These are phyloP conservation scores for Grammothele lineata DNA, from an alignment of 768 basidiomycete species.

Conservation along the genomic window DNA sequence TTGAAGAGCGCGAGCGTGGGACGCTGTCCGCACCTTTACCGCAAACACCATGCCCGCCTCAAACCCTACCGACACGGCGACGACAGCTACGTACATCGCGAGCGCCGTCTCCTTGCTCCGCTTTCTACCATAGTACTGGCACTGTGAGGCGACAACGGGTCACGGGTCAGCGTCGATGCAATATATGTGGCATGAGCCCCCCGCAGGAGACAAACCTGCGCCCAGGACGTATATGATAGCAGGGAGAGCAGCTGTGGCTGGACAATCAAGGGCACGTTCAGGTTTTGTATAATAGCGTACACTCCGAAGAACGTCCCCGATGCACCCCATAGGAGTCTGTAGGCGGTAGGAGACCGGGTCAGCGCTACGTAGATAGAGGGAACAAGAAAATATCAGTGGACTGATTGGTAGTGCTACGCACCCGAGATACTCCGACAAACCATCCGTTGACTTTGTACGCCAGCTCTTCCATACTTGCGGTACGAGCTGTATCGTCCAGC, in stretches of 20 bases:
- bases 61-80: slow-evolving; percentile 47
- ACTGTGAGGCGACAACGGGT: too few species aligned
- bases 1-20: too few species aligned
- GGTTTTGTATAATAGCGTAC: slow-evolving; percentile 58
- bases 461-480: slow-evolving; percentile 75
- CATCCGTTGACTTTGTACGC: slow-evolving; percentile 61
- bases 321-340: slow-evolving; percentile 57
- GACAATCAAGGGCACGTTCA: slow-evolving; percentile 69
- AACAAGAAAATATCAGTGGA: neutral
- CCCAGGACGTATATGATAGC: slow-evolving; percentile 57
- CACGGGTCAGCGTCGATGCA: too few species aligned
- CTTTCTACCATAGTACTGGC: slow-evolving; percentile 54
- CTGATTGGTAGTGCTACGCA: too few species aligned
- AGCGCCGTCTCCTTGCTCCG: slow-evolving; percentile 32
- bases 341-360: neutral
- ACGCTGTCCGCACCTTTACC: slow-evolving; percentile 43
- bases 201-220: slow-evolving; percentile 45
- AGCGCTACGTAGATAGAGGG: too few species aligned
- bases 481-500: slow-evolving; percentile 61
- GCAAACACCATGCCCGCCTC: slow-evolving; percentile 59
- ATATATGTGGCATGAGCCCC: too few species aligned
- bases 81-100: slow-evolving; percentile 32
- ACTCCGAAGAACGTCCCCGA: slow-evolving; percentile 56
- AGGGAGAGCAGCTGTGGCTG: slow-evolving; percentile 62
- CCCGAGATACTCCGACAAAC: slow-evolving; percentile 68